A percentile compares a stretch with the other conserved stretches of the same genome.
Evolutionary conservation across 495 filamentous ascomycete genomes (phyloP).

Genomic region (Chlorociboria aeruginascens): DNA sequence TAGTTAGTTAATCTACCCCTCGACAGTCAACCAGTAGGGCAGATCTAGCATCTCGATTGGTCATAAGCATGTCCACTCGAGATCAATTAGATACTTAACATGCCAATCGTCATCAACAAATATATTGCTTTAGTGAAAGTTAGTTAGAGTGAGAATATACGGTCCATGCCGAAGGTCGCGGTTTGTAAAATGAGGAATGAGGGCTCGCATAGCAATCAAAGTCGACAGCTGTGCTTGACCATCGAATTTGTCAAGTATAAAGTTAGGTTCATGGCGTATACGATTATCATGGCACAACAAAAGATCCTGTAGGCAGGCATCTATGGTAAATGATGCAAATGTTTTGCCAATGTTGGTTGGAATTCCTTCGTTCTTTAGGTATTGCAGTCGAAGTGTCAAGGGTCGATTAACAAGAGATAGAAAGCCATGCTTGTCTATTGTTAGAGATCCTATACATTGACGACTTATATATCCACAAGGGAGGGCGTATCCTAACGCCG

Average conservation of each 20-base stretch:
- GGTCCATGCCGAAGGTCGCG: not conserved
- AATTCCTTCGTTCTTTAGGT: not conserved
- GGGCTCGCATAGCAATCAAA: not conserved
- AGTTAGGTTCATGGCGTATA: not conserved
- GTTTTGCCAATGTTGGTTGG: not conserved
- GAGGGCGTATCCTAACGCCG: not conserved
- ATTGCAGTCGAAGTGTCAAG: not conserved
- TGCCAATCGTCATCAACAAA: too few species aligned
- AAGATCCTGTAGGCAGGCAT: not conserved
- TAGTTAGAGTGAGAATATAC: too few species aligned
- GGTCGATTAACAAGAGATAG: not conserved
- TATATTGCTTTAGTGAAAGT: too few species aligned
- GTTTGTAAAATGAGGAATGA: not conserved
- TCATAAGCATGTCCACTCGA: too few species aligned
- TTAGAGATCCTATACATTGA: slow-evolving; percentile 18
- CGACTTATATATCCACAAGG: slow-evolving; percentile 2
- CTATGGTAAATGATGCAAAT: not conserved
- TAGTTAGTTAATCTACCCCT: too few species aligned
- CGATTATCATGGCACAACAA: not conserved
- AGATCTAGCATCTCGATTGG: too few species aligned
- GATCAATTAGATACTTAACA: too few species aligned
- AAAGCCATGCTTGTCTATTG: not conserved
- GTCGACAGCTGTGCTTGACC: not conserved
- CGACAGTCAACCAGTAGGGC: too few species aligned
- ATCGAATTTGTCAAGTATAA: not conserved